Evolutionary conservation across 805 yeast species (phyloP).

Genomic region (Suhomyces pyralidae): DNA sequence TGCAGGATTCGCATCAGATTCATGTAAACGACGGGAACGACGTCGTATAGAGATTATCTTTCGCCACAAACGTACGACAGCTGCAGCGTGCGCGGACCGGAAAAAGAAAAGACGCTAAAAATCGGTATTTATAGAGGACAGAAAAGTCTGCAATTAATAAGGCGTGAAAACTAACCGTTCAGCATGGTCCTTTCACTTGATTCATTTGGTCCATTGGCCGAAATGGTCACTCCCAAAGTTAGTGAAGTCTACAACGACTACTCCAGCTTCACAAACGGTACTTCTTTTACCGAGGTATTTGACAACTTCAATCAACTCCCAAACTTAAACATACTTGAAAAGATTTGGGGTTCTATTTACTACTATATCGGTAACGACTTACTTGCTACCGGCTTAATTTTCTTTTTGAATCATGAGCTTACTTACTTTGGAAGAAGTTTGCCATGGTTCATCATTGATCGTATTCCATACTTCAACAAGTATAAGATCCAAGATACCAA

Average conservation of each 20-base stretch:
- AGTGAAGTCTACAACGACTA: constrained; percentile 27
- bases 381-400: constrained; percentile 86
- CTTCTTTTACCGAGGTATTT: constrained; percentile 22
- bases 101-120: neutral
- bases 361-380: constrained; percentile 81
- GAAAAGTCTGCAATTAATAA: neutral
- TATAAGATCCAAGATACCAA: constrained; percentile 89
- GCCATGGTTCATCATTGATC: constrained; percentile 90
- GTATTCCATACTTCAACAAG: constrained; percentile 77
- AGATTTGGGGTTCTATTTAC: constrained; percentile 88
- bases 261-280: constrained; percentile 23
- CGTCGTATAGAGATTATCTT: neutral
- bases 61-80: neutral
- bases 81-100: neutral
- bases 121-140: neutral
- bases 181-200: neutral
- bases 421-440: constrained; percentile 89
- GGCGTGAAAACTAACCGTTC: neutral
- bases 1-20: neutral
- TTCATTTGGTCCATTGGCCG: neutral
- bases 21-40: constrained; percentile 1
- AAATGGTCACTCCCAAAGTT: constrained; percentile 1
- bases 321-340: constrained; percentile 53
- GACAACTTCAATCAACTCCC: constrained; percentile 23
- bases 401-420: constrained; percentile 79